Evolutionary conservation across 2,329 filamentous ascomycete genomes (phyloP), one percentile per base, ranked within the genome.

Genomic region (Colletotrichum sidae): DNA sequence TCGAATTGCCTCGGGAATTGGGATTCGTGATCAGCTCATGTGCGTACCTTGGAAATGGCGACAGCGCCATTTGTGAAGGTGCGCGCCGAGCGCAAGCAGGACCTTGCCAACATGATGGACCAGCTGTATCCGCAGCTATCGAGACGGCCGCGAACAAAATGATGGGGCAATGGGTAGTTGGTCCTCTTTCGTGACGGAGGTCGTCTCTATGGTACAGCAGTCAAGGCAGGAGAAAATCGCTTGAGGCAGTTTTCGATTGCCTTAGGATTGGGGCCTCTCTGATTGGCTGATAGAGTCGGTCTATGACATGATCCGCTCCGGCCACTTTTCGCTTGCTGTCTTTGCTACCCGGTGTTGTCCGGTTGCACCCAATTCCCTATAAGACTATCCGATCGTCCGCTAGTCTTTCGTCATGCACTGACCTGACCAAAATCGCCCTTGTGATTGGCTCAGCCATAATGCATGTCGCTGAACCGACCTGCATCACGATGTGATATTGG

Each of bases 41-140:
- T 66, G 49, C 64, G 60, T 89, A 93, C 93, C 90, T 90, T 92
- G 77, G 90, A 84, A 76, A 90, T 83, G 79, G 88, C 88, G 80
- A 88, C 85, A 79, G 90, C 85, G 81, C 88, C 86, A 85, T 91
- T 91, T 84, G 89, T 91, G 86, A 94, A 87, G 78, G 91, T 87
- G 89, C 94, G 94, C 88, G 92, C 88, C 81, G 92, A 90, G 86
- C 93, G 93, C 87, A 96, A 84, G 84, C 89, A 89, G 83, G 94
- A 93, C 88, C 94, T 92, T 85, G 93, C 92, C 88, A 97, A 90
- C 95, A 98, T 97, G 80, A 81, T 91, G 86, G 81, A 80, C 80
- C 77, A 78, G 73, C 76, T 77, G 75, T 77, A 69, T 80, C 73
- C 78, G 77, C 74, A 74, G 76, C 74, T 75, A 73, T 73, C 73